phyloP scores from a whole-genome alignment of 768 basidiomycete genomes.

The Suillus subalutaceus region DNA sequence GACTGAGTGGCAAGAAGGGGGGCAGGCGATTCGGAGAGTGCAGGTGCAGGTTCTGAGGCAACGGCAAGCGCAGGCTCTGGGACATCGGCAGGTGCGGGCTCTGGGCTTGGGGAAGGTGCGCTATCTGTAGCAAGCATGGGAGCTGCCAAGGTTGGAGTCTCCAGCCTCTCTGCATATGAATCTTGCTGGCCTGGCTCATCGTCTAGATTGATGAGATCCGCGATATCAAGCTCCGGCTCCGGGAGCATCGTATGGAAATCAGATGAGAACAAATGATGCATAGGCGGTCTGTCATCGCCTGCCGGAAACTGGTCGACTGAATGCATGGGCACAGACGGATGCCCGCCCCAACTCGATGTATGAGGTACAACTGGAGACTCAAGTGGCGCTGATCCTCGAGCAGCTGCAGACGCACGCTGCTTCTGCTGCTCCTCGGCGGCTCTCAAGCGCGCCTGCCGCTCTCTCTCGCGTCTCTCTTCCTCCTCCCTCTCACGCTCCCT shows the following conservation, averaged over 20 bases:
- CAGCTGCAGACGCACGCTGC: slow-evolving; percentile 52
- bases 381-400: slow-evolving; percentile 62
- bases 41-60: slow-evolving; percentile 25
- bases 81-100: slow-evolving; percentile 27
- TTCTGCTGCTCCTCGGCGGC: slow-evolving; percentile 44
- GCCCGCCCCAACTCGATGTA: slow-evolving; percentile 61
- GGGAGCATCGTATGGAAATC: slow-evolving; percentile 39
- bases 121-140: slow-evolving; percentile 13
- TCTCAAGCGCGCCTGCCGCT: slow-evolving; percentile 64
- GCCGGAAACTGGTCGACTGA: slow-evolving; percentile 29
- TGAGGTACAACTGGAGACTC: slow-evolving; percentile 64
- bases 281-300: slow-evolving; percentile 31
- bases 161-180: slow-evolving; percentile 23
- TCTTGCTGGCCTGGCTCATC: slow-evolving; percentile 53
- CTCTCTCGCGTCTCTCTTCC: slow-evolving; percentile 70
- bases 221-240: slow-evolving; percentile 72
- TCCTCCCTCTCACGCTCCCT: slow-evolving; percentile 64
- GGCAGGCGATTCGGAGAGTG: slow-evolving; percentile 47
- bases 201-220: slow-evolving; percentile 78
- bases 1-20: slow-evolving; percentile 22
- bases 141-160: slow-evolving; percentile 21
- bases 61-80: slow-evolving; percentile 22
- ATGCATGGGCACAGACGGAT: slow-evolving; percentile 54
- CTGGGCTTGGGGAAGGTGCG: slow-evolving; percentile 17
- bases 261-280: slow-evolving; percentile 40